Evolutionary conservation across 2,329 filamentous ascomycete species (phyloP).

Genomic region (Diaporthe amygdali): DNA sequence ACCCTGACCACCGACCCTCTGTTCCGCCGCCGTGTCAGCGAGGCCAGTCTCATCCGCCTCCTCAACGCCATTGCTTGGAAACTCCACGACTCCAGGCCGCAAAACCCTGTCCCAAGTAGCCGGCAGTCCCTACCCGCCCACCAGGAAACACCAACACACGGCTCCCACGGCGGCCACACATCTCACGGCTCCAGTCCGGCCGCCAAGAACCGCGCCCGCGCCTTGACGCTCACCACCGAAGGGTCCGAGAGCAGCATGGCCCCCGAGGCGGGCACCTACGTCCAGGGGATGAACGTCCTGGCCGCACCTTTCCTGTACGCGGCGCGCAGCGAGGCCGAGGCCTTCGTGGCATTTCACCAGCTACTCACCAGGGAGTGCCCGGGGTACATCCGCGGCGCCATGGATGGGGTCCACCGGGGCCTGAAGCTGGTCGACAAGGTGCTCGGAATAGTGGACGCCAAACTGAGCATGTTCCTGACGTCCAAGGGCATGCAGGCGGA

Average conservation of each 20-base stretch:
- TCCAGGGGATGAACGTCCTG: slow-evolving; percentile 98
- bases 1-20: slow-evolving; percentile 96
- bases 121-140: slow-evolving; percentile 35
- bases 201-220: slow-evolving; percentile 58
- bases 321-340: slow-evolving; percentile 91
- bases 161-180: slow-evolving; percentile 31
- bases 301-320: slow-evolving; percentile 96
- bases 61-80: slow-evolving; percentile 96
- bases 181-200: slow-evolving; percentile 48
- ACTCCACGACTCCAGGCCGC: slow-evolving; percentile 74
- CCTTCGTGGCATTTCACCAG: slow-evolving; percentile 87
- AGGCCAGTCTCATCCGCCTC: slow-evolving; percentile 91
- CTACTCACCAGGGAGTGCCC: slow-evolving; percentile 89
- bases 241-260: slow-evolving; percentile 63
- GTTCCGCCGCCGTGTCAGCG: slow-evolving; percentile 92
- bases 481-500: slow-evolving; percentile 89
- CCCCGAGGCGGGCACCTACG: slow-evolving; percentile 81
- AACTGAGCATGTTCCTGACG: slow-evolving; percentile 82
- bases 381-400: slow-evolving; percentile 91
- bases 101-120: slow-evolving; percentile 44
- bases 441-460: slow-evolving; percentile 87
- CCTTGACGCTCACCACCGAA: slow-evolving; percentile 66
- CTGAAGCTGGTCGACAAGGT: slow-evolving; percentile 91
- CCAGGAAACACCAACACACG: slow-evolving; percentile 40
- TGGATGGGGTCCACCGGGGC: slow-evolving; percentile 96